A percentile compares a stretch with the other conserved stretches of the same genome.
Evolutionary conservation across 306 rosid species (phyloP).

Genomic region (Lotus japonicus): DNA sequence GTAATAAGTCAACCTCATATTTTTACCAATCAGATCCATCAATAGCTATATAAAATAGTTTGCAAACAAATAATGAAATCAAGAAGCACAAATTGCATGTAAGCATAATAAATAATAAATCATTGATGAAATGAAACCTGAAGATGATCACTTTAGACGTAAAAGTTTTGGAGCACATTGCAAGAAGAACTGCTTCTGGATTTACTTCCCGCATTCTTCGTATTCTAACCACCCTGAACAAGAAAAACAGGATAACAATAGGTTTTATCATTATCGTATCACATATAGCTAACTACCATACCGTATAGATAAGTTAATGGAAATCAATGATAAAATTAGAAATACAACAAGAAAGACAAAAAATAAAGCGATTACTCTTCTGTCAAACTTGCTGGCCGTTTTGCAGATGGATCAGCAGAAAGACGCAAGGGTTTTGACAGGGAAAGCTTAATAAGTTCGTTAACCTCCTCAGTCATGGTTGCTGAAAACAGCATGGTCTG

Average conservation of each 20-base stretch:
- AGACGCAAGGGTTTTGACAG: conserved; percentile 84
- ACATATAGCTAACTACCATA: conserved; percentile 1
- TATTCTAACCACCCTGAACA: conserved; percentile 81
- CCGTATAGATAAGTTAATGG: not conserved
- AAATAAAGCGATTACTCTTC: conserved; percentile 65
- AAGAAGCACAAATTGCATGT: not conserved
- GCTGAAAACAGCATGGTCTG: conserved; percentile 99
- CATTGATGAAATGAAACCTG: conserved; percentile 47
- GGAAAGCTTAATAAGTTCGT: conserved; percentile 88
- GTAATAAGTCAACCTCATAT: not conserved
- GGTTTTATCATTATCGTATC: not conserved
- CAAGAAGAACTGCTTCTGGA: conserved; percentile 92
- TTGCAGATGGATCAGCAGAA: conserved; percentile 85
- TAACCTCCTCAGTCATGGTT: conserved; percentile 90
- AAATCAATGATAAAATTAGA: not conserved
- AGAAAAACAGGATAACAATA: not conserved
- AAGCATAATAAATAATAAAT: not conserved
- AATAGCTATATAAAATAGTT: not conserved
- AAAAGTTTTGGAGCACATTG: conserved; percentile 83
- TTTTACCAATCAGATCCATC: conserved; percentile 2
- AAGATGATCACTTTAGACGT: conserved; percentile 73
- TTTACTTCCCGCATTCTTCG: conserved; percentile 86
- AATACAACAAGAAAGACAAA: conserved; percentile 8
- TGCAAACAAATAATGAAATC: conserved; percentile 7
- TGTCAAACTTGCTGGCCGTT: conserved; percentile 76